Evolutionary conservation across 75 land plant genomes (phyloP), one percentile per base, ranked within the genome.

Genomic region (Pinus tabuliformis): DNA sequence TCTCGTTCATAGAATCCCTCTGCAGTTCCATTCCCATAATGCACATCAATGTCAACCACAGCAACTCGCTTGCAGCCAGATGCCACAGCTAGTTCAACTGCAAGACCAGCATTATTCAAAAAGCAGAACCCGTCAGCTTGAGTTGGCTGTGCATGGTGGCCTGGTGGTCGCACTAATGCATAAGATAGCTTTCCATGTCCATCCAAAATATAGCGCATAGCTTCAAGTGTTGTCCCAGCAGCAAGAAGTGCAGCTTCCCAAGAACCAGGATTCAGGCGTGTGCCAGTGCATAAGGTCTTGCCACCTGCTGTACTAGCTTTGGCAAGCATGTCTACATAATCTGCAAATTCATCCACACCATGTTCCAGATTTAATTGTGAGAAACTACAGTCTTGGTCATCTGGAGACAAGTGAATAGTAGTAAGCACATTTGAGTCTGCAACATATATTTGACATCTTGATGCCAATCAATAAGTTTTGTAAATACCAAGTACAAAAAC

Each of bases 81-180:
- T 45, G 78, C 62, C 14, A 91, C 36, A 24, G 96, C 96, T 57
- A 87, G 81, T 63, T 93, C 82, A 58, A 91, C 90, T 39, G 98
- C 98, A 58, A 95, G 91, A 28, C 91, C 95, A 0, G 93, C 96
- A 82, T 95, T 95, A 78, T 95, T 95, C 30, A 95, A 80, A 64
- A 95, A 95, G 83, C 98, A 95, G 58, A 93, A 95, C 4, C 98
- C 98, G 66, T 95, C 98, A 56, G 98, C 96, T 75, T 75, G 93
- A 61, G 84, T 65, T 26, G 98, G 98, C 81, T 95, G 98, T 52
- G 98, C 98, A 76, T 95, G 98, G 73, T 95, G 98, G 18, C 98
- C 98, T 18, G 97, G 98, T 68, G 97, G 98, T 42, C 98, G 85
- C 24, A 95, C 96, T 58, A 95, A 62, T 68, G 98, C 96, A 80